Percentiles rank a stretch among this genome's conserved stretches.
Evolutionary conservation across 2,329 filamentous ascomycete species (phyloP).

Genomic region (Fusarium ambrosium): DNA sequence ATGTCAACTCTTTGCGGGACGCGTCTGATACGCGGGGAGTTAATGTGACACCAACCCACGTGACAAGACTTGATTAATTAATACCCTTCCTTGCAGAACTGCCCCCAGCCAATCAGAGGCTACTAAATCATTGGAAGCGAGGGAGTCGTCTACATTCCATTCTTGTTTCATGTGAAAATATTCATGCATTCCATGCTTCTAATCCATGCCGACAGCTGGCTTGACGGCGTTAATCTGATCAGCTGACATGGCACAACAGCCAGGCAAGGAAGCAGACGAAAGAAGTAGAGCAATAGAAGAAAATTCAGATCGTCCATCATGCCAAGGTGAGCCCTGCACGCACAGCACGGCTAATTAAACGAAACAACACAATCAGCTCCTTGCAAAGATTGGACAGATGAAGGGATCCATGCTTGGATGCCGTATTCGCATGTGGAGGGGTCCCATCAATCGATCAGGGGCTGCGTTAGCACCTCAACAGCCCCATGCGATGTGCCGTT

Average conservation of each 20-base stretch:
- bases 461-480: constrained; percentile 15
- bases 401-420: neutral
- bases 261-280: neutral
- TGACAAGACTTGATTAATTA: constrained; percentile 21
- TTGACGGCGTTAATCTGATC: neutral
- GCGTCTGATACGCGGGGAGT: constrained; percentile 34
- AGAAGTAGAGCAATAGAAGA: neutral
- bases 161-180: constrained; percentile 7
- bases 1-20: constrained; percentile 9
- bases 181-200: neutral
- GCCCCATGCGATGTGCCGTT: constrained; percentile 33
- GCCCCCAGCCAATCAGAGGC: constrained; percentile 6
- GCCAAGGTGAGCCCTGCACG: constrained; percentile 27
- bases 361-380: constrained; percentile 33
- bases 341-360: constrained; percentile 37
- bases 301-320: constrained; percentile 34
- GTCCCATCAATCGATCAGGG: constrained; percentile 26
- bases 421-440: constrained; percentile 19
- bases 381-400: constrained; percentile 27
- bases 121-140: neutral
- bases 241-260: neutral
- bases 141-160: constrained; percentile 6
- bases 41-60: constrained; percentile 44
- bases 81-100: neutral
- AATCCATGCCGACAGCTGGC: neutral